Evolutionary conservation across 2,329 filamentous ascomycete species (phyloP).

Genomic region (Colletotrichum neosansevieriae): DNA sequence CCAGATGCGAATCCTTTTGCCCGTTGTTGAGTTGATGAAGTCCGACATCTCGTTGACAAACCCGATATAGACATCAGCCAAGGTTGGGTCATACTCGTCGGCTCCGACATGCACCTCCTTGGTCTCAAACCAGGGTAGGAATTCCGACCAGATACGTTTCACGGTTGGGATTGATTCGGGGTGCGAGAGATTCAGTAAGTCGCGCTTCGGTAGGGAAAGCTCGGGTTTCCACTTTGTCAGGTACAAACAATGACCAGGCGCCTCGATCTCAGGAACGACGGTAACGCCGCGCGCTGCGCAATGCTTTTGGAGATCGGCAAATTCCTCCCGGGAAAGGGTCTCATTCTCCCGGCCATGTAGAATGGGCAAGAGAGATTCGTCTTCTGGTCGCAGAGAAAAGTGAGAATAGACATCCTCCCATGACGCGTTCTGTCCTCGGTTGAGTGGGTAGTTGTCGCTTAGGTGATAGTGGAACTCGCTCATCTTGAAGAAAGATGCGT

Average conservation of each 20-base stretch:
- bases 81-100: conserved; percentile 60
- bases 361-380: conserved; percentile 41
- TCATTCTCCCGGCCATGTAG: conserved; percentile 45
- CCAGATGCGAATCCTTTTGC: conserved; percentile 64
- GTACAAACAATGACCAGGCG: conserved; percentile 64
- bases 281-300: conserved; percentile 65
- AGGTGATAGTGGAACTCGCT: conserved; percentile 63
- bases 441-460: conserved; percentile 62
- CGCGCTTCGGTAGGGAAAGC: conserved; percentile 58
- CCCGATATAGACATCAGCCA: conserved; percentile 60
- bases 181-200: conserved; percentile 64
- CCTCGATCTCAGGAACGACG: conserved; percentile 66
- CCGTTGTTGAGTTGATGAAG: conserved; percentile 52
- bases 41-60: conserved; percentile 64
- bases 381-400: conserved; percentile 53
- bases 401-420: conserved; percentile 60
- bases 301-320: conserved; percentile 61
- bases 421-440: conserved; percentile 58
- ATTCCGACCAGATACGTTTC: conserved; percentile 63
- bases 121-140: conserved; percentile 66
- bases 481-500: conserved; percentile 61
- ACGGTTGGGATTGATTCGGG: conserved; percentile 63
- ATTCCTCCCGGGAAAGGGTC: conserved; percentile 49
- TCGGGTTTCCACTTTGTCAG: conserved; percentile 69
- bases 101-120: conserved; percentile 67